These are phyloP conservation scores for Zoysia matrella DNA, from an alignment of 202 grass and related monocot genomes.

Conservation along the genomic window DNA sequence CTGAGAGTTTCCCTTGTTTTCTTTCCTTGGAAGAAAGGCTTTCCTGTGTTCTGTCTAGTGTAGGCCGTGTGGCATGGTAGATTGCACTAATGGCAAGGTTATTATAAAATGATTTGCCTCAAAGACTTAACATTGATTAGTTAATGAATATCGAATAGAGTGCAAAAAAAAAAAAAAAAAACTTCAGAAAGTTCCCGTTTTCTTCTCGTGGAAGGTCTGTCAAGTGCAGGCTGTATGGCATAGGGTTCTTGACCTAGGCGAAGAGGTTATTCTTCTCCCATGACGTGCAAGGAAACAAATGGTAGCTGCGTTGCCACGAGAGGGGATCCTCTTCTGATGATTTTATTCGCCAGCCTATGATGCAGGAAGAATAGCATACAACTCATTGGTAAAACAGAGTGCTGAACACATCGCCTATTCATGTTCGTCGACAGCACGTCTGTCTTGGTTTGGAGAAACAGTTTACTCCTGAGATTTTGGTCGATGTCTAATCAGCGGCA, in stretches of 20 bases:
- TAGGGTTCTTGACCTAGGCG: conserved; percentile 39
- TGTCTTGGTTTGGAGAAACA: conserved; percentile 26
- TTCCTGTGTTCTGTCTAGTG: no score
- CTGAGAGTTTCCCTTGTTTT: no score
- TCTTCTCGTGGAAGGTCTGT: background rate
- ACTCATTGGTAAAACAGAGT: background rate
- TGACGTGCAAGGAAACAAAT: conserved; percentile 1
- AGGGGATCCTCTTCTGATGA: background rate
- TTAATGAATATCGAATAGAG: background rate
- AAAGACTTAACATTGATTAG: background rate
- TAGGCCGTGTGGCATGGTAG: no score
- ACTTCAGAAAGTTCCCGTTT: background rate
- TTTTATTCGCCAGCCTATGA: background rate
- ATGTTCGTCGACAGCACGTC: conserved; percentile 37
- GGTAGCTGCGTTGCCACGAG: background rate
- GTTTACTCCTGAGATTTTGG: background rate
- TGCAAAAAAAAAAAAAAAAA: background rate
- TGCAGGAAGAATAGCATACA: background rate
- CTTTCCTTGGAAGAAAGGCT: no score
- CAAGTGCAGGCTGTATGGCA: conserved; percentile 13
- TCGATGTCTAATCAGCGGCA: background rate
- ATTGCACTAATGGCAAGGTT: background rate
- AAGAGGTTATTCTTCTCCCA: conserved; percentile 25
- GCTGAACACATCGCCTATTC: conserved; percentile 26
- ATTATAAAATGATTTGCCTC: background rate